Conservation (phyloP, 257 asterid species). For the Coffea canephora region DNA sequence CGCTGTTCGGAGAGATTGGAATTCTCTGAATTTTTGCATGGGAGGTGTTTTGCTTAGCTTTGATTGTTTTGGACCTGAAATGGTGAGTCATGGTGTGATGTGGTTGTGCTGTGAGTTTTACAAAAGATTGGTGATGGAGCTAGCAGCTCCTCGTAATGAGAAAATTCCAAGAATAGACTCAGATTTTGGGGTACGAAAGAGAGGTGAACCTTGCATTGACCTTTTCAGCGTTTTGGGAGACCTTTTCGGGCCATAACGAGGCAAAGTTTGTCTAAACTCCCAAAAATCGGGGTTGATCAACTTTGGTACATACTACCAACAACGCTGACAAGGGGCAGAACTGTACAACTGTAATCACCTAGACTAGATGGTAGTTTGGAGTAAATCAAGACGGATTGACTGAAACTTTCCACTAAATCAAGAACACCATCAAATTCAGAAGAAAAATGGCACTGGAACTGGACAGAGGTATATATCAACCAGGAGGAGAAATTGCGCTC, state of each 20-base stretch:
- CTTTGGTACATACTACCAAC: background rate
- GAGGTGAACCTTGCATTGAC: slow-evolving; percentile 37
- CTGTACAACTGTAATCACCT: background rate
- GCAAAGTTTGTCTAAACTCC: background rate
- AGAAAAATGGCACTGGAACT: background rate
- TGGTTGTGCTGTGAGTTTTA: slow-evolving; percentile 18
- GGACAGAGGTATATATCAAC: background rate
- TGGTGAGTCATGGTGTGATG: slow-evolving; percentile 45
- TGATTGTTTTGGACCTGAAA: slow-evolving; percentile 30
- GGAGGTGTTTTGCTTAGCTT: slow-evolving; percentile 23
- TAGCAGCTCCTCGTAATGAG: slow-evolving; percentile 9
- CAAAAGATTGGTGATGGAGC: slow-evolving; percentile 41
- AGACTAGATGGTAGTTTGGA: background rate
- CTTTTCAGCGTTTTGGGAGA: slow-evolving; percentile 28
- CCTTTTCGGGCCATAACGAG: slow-evolving; percentile 15
- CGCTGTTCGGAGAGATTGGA: slow-evolving; percentile 48
- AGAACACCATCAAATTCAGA: background rate
- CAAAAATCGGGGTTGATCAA: background rate
- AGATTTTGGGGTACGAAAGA: slow-evolving; percentile 22
- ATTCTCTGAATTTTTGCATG: slow-evolving; percentile 23
- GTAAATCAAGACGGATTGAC: too few relatives aligned
- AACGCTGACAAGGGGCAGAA: background rate
- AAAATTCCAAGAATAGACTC: slow-evolving; percentile 12
- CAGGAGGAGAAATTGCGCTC: background rate
- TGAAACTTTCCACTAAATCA: too few relatives aligned